Evolutionary conservation across 2,329 filamentous ascomycete species (phyloP), one percentile per base, ranked within the genome.

Genomic region (Aspergillus luchuensis): DNA sequence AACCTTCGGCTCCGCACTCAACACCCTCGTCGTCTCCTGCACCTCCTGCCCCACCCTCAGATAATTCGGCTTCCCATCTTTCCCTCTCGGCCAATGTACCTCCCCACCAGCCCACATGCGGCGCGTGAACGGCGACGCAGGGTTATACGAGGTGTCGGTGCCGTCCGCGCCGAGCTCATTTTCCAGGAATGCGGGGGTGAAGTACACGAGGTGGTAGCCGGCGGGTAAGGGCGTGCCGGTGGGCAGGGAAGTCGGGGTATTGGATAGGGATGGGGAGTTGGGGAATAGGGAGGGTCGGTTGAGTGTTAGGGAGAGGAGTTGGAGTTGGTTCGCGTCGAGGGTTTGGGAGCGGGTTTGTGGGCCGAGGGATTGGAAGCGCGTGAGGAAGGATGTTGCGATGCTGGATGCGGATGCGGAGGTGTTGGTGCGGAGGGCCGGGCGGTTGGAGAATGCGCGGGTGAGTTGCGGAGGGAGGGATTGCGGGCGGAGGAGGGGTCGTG

Each of bases 101-200:
- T 79, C 77, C 0, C 87, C 87, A 1, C 87, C 87, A 0, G 87
- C 87, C 87, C 87, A 89, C 87, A 89, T 89, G 11, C 87, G 79
- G 30, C 87, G 74, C 2, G 85, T 87, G 59, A 88, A 89, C 0
- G 86, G 86, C 3, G 74, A 62, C 0, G 84, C 80, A 0, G 86
- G 82, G 65, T 88, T 89, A 69, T 85, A 89, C 0, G 82, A 82
- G 1, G 70, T 74, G 72, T 89, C 87, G 0, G 84, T 87, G 13
- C 87, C 87, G 70, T 90, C 87, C 0, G 70, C 62, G 0, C 86
- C 86, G 0, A 89, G 78, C 6, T 84, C 79, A 0, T 69, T 62
- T 66, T 89, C 87, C 0, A 84, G 62, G 4, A 83, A 82, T 0
- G 76, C 75, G 0, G 87, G 85, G 0, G 86, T 87, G 68, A 89